Base-by-base conservation (phyloP, 225 moss, liverwort and hornwort genomes). In the Marchantia paleacea region DNA sequence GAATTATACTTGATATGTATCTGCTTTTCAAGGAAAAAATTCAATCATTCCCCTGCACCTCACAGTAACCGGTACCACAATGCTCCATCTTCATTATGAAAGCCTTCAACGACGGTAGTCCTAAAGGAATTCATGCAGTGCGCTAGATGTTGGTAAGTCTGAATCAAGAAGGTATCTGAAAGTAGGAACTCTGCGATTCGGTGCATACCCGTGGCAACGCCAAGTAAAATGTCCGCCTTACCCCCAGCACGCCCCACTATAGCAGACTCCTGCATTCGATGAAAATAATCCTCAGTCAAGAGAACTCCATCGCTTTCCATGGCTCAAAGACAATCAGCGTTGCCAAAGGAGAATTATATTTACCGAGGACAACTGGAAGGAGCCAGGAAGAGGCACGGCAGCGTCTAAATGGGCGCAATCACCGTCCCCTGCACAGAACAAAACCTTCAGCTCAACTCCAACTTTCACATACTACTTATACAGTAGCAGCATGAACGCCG, bases 281-380 rank as follows among this genome's bases (percentile, higher is more conserved):
- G 4, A 28, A 28, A 1, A 14, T 31, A 57, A 48, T 10, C 26
- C 7, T 60, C 55, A 31, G 29, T 60, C 24, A 31, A 57, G 31
- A n/a, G 15, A 80, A 20, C 26, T 68, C 53, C 6, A 51, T 48
- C 53, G 30, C 10, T n/a, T 57, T 2, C 39, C 10, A 22, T 52
- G 25, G 49, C 60, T 18, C 61, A 73, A 39, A 80, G 31, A 73
- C 31, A 4, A 60, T 63, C 7, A 19, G 14, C 28, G 49, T 8
- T 2, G n/a, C 60, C 10, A 72, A 73, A 7, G 28, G n/a, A 24
- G 12, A 15, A 39, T 49, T 15, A 39, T 39, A 39, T 80, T 82
- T 84, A 94, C 94, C 74, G 92, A 90, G 49, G 82, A 69, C 19
- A 94, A 65, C 80, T 92, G 91, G 57, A 94, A 92, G 26, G 90